These are phyloP conservation scores for Suillus placidus DNA, from an alignment of 768 basidiomycete genomes.

Conservation along the genomic window DNA sequence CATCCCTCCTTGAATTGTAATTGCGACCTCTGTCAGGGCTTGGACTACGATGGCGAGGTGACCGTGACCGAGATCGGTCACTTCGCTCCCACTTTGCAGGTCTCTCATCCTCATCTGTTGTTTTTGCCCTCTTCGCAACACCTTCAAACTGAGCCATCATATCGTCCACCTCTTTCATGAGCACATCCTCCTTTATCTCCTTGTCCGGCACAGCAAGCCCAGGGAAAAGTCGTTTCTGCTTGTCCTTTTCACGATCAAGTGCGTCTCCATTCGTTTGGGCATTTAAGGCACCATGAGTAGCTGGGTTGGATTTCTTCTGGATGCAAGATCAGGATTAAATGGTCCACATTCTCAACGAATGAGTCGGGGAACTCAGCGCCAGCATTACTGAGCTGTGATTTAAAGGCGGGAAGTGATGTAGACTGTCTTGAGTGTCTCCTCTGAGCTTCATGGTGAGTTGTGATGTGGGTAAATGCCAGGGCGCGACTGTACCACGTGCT, in stretches of 20 bases:
- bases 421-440: constrained; percentile 73
- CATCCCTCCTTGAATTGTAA: constrained; percentile 43
- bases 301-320: constrained; percentile 66
- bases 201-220: constrained; percentile 83
- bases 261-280: constrained; percentile 33
- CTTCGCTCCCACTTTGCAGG: constrained; percentile 65
- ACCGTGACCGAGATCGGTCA: constrained; percentile 45
- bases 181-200: constrained; percentile 70
- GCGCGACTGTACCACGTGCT: constrained; percentile 55
- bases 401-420: constrained; percentile 79
- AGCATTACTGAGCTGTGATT: constrained; percentile 70
- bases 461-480: constrained; percentile 36
- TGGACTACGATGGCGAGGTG: constrained; percentile 53
- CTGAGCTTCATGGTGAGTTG: constrained; percentile 51
- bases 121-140: constrained; percentile 59
- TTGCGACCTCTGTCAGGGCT: constrained; percentile 65
- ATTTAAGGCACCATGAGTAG: constrained; percentile 40
- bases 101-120: constrained; percentile 45
- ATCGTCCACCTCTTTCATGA: constrained; percentile 89
- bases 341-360: constrained; percentile 91
- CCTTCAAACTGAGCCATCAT: constrained; percentile 76
- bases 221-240: constrained; percentile 85
- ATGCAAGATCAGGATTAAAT: constrained; percentile 91
- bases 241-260: constrained; percentile 61
- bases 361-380: constrained; percentile 89